Conservation (phyloP, 306 rosid species). For the Mucuna pruriens region DNA sequence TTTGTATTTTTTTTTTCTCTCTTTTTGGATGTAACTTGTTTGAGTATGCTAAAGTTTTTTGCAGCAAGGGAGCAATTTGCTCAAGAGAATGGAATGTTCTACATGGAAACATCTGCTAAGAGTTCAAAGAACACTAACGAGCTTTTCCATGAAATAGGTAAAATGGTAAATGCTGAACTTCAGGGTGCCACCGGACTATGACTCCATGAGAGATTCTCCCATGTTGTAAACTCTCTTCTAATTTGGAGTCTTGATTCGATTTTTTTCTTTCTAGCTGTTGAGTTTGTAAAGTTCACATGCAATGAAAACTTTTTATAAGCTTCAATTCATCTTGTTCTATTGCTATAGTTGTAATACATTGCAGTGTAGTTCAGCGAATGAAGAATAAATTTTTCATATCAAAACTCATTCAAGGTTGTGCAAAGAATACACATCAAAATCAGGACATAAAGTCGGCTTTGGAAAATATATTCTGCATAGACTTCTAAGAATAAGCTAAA, state of each 20-base stretch:
- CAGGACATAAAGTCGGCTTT: neutral
- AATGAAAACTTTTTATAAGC: conserved; percentile 8
- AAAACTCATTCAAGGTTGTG: neutral
- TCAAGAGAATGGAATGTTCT: conserved; percentile 67
- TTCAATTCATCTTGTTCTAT: neutral
- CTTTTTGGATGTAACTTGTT: neutral
- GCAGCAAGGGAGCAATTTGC: conserved; percentile 70
- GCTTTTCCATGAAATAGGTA: conserved; percentile 73
- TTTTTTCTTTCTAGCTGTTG: neutral
- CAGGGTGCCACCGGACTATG: neutral
- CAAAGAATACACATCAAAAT: neutral
- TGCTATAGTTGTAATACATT: neutral
- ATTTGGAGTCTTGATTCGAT: neutral
- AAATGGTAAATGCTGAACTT: neutral
- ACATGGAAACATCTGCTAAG: conserved; percentile 68
- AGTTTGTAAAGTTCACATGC: neutral
- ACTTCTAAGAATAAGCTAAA: too few relatives aligned
- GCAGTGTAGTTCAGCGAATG: neutral
- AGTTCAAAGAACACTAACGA: conserved; percentile 61
- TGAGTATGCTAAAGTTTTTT: neutral
- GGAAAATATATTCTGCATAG: too few relatives aligned
- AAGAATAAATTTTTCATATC: neutral
- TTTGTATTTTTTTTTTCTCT: neutral
- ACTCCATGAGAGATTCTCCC: neutral
- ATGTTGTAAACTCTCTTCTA: conserved; percentile 22